phyloP scores from a whole-genome alignment of 352 stramenopile genomes.

The Globisporangium megalacanthum region DNA sequence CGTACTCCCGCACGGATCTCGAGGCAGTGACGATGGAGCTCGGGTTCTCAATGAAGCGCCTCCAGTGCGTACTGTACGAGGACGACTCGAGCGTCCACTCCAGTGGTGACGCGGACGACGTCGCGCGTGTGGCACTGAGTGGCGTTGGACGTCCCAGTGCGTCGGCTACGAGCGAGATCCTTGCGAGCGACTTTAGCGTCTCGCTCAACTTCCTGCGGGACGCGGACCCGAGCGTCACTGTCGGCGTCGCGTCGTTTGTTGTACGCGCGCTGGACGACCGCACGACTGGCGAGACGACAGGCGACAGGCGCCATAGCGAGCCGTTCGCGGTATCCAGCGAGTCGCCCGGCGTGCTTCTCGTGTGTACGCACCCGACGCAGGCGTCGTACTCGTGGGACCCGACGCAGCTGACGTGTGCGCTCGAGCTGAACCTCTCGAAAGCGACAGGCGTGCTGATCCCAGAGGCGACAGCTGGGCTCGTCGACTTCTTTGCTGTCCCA shows the following conservation, averaged over 20 bases:
- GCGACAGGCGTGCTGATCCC: constrained; percentile 53
- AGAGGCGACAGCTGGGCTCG: constrained; percentile 33
- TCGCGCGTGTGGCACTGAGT: constrained; percentile 1
- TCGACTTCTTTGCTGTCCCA: constrained; percentile 53
- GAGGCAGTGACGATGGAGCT: constrained; percentile 63
- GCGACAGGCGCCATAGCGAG: not conserved
- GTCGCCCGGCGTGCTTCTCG: constrained; percentile 25
- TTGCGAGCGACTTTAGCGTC: constrained; percentile 10
- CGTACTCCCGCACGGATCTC: constrained; percentile 63
- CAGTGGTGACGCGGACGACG: not conserved
- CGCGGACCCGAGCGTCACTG: constrained; percentile 9
- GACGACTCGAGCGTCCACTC: constrained; percentile 9
- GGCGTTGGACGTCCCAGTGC: constrained; percentile 5
- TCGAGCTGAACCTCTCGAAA: constrained; percentile 45
- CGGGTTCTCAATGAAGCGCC: constrained; percentile 49
- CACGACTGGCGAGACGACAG: not conserved
- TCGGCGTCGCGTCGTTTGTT: constrained; percentile 12
- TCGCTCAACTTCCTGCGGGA: constrained; percentile 15
- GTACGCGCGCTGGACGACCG: constrained; percentile 6
- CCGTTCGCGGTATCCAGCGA: not conserved
- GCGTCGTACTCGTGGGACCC: constrained; percentile 65
- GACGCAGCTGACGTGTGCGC: constrained; percentile 24
- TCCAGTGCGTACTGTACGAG: constrained; percentile 42
- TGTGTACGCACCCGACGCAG: constrained; percentile 33
- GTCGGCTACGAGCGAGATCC: constrained; percentile 8